A percentile compares a stretch with the other conserved stretches of the same genome.
phyloP scores from a whole-genome alignment of 2,329 filamentous ascomycete genomes.

The Leptographium lundbergii region DNA sequence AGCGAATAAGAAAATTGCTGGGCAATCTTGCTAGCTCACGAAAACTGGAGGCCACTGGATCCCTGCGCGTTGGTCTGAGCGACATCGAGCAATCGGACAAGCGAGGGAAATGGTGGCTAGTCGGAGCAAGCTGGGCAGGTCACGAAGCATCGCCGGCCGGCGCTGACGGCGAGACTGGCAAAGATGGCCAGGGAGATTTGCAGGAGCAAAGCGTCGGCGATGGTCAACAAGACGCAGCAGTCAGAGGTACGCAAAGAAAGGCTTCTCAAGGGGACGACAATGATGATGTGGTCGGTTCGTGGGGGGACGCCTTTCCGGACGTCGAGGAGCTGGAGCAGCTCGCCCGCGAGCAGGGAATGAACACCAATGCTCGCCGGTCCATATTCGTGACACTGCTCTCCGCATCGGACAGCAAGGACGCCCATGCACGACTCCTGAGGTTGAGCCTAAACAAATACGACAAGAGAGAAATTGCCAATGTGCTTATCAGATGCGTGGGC shows the following conservation, averaged over 20 bases:
- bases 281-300: conserved; percentile 19
- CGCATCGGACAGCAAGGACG: conserved; percentile 72
- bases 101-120: conserved; percentile 95
- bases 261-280: conserved; percentile 23
- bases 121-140: conserved; percentile 80
- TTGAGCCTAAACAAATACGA: conserved; percentile 77
- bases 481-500: conserved; percentile 76
- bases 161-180: conserved; percentile 17
- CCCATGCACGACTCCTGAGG: conserved; percentile 65
- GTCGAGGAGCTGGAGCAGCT: conserved; percentile 42
- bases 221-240: conserved; percentile 8
- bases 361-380: conserved; percentile 73
- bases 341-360: conserved; percentile 74
- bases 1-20: conserved; percentile 78
- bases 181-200: background rate
- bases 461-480: conserved; percentile 73
- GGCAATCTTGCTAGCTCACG: conserved; percentile 55
- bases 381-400: conserved; percentile 90
- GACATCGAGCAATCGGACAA: conserved; percentile 78
- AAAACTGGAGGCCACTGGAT: conserved; percentile 61
- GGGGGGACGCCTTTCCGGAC: conserved; percentile 49
- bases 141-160: conserved; percentile 6
- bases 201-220: background rate
- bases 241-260: conserved; percentile 12
- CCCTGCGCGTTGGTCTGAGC: conserved; percentile 65